These are phyloP conservation scores for Rhizopus stolonifer DNA, from an alignment of 371 early-diverging fungal genomes.

Conservation along the genomic window DNA sequence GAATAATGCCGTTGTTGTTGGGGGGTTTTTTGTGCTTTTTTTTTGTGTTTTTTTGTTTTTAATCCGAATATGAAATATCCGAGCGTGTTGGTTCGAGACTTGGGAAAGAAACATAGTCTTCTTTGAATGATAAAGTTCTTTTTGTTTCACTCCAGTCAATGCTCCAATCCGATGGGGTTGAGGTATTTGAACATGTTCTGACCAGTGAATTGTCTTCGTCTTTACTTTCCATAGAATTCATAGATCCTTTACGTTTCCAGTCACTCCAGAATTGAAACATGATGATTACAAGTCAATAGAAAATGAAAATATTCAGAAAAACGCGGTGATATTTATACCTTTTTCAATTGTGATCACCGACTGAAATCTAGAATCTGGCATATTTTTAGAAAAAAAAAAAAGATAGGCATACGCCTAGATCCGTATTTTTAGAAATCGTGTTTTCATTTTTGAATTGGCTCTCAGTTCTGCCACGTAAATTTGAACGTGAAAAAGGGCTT, in stretches of 20 bases:
- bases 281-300: constrained; percentile 38
- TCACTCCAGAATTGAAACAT: constrained; percentile 28
- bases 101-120: constrained; percentile 41
- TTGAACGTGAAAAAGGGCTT: too few relatives aligned
- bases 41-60: neutral
- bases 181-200: constrained; percentile 17
- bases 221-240: neutral
- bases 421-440: too few relatives aligned
- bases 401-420: too few relatives aligned
- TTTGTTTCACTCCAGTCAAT: constrained; percentile 30
- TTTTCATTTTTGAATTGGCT: too few relatives aligned
- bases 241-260: constrained; percentile 21
- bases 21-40: too few relatives aligned
- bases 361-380: neutral
- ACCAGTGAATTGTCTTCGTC: constrained; percentile 1
- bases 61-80: constrained; percentile 13
- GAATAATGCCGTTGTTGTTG: too few relatives aligned
- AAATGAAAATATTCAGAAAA: neutral
- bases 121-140: constrained; percentile 32
- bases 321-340: neutral
- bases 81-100: constrained; percentile 19
- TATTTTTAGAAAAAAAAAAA: neutral
- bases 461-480: too few relatives aligned
- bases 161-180: constrained; percentile 18
- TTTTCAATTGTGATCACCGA: neutral